phyloP scores from a whole-genome alignment of 306 rosid species.

The Castanea mollissima region DNA sequence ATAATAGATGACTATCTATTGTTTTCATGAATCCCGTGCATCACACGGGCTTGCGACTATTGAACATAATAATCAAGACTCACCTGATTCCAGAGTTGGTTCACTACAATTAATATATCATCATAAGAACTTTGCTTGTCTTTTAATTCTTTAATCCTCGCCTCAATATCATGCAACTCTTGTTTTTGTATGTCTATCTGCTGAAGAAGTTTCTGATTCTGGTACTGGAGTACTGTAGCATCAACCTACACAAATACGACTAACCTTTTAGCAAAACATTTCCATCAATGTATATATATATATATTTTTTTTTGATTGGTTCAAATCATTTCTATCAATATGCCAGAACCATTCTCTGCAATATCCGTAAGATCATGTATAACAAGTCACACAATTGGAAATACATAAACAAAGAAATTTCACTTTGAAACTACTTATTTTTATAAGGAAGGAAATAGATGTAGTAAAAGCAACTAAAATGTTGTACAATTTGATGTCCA shows the following conservation, averaged over 20 bases:
- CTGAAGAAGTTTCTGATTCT: slow-evolving; percentile 85
- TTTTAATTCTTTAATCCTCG: slow-evolving; percentile 48
- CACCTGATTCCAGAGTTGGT: slow-evolving; percentile 87
- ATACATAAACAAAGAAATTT: background rate
- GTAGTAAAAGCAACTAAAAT: too few species aligned
- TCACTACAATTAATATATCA: slow-evolving; percentile 59
- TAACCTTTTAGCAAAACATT: background rate
- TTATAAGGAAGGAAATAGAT: too few species aligned
- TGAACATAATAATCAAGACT: slow-evolving; percentile 21
- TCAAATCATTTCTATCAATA: slow-evolving; percentile 7
- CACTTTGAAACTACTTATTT: background rate
- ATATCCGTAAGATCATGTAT: background rate
- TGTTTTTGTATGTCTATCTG: slow-evolving; percentile 69
- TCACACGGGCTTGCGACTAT: too few species aligned
- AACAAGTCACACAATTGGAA: background rate
- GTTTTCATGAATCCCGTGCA: too few species aligned
- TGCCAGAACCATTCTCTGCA: background rate
- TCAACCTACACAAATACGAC: slow-evolving; percentile 58
- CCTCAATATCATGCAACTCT: slow-evolving; percentile 67
- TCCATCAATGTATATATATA: slow-evolving; percentile 9
- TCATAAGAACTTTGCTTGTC: slow-evolving; percentile 65
- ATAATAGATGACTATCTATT: background rate
- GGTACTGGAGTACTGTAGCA: slow-evolving; percentile 67
- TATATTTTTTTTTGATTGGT: too few species aligned
- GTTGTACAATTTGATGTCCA: too few species aligned